Percentiles rank a stretch among this genome's conserved stretches.
phyloP scores from a whole-genome alignment of 129 eudicot genomes.

The Sambucus nigra region DNA sequence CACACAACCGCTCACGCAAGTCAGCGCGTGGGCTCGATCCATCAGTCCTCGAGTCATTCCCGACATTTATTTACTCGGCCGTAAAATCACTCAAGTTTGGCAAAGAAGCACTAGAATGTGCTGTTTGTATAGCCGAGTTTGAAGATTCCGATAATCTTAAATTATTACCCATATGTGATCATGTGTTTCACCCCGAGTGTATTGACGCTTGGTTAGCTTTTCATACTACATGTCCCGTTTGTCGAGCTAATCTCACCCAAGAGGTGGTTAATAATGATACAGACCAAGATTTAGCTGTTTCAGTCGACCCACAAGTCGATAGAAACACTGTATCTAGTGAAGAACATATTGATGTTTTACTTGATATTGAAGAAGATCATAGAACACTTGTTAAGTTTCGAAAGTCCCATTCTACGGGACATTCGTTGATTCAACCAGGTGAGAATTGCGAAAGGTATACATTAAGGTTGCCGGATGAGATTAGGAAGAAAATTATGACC shows the following conservation, averaged over 20 bases:
- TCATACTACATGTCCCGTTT: constrained; percentile 53
- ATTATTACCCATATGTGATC: constrained; percentile 38
- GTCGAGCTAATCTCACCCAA: constrained; percentile 34
- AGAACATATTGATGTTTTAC: too few species aligned
- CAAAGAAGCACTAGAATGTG: constrained; percentile 37
- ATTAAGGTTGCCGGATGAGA: constrained; percentile 44
- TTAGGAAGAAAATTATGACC: constrained; percentile 19
- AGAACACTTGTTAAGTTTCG: constrained; percentile 3
- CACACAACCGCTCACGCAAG: background rate
- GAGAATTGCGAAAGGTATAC: constrained; percentile 42
- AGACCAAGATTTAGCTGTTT: background rate
- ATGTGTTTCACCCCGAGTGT: constrained; percentile 50
- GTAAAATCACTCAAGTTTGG: constrained; percentile 31
- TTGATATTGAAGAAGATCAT: constrained; percentile 4
- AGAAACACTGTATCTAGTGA: constrained; percentile 1
- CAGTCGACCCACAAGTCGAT: background rate
- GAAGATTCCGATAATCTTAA: constrained; percentile 26
- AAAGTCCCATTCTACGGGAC: constrained; percentile 52
- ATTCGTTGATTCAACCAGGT: constrained; percentile 25
- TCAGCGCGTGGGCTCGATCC: constrained; percentile 28
- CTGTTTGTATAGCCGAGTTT: constrained; percentile 44
- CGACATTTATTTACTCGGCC: constrained; percentile 34
- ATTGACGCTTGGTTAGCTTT: constrained; percentile 51
- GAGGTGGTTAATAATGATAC: background rate
- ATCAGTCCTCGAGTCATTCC: constrained; percentile 21